Percentiles rank a stretch among this genome's conserved stretches.
Conservation (phyloP, 192 early-diverging fungal species). For the Podila verticillata region DNA sequence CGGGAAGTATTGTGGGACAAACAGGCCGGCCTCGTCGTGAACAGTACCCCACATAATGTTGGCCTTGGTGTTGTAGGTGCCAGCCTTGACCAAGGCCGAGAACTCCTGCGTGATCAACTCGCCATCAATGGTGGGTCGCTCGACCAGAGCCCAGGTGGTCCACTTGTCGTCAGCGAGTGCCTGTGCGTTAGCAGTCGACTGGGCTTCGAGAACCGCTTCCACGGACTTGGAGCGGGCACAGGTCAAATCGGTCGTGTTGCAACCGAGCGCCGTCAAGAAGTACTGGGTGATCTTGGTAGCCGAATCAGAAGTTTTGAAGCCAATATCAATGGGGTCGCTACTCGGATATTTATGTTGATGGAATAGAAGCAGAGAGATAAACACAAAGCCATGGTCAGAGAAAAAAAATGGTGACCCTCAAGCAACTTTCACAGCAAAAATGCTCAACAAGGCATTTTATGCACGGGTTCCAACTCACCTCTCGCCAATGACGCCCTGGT, state of each 20-base stretch:
- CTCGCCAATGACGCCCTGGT: no score
- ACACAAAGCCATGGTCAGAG: no score
- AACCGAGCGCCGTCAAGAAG: slow-evolving; percentile 12
- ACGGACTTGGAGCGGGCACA: slow-evolving; percentile 19
- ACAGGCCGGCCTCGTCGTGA: slow-evolving; percentile 29
- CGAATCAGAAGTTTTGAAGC: slow-evolving; percentile 14
- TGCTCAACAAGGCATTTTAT: no score
- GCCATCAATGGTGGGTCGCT: slow-evolving; percentile 40
- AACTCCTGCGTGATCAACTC: slow-evolving; percentile 33
- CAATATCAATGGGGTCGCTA: slow-evolving; percentile 39
- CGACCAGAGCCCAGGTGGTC: slow-evolving; percentile 13
- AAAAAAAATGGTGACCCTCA: not conserved
- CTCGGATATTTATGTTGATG: no score
- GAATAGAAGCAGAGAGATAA: no score
- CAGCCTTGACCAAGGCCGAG: slow-evolving; percentile 29
- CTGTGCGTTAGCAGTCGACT: slow-evolving; percentile 9
- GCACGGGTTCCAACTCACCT: no score
- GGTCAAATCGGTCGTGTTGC: not conserved
- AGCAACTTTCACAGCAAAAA: not conserved
- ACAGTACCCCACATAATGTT: slow-evolving; percentile 33
- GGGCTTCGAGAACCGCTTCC: slow-evolving; percentile 17
- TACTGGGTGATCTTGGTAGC: slow-evolving; percentile 8
- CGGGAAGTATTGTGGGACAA: slow-evolving; percentile 17
- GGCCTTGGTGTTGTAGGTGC: slow-evolving; percentile 46
- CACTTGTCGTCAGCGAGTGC: slow-evolving; percentile 21